Conservation (phyloP, 2,329 filamentous ascomycete genomes). For the Aspergillus pseudotamarii region DNA sequence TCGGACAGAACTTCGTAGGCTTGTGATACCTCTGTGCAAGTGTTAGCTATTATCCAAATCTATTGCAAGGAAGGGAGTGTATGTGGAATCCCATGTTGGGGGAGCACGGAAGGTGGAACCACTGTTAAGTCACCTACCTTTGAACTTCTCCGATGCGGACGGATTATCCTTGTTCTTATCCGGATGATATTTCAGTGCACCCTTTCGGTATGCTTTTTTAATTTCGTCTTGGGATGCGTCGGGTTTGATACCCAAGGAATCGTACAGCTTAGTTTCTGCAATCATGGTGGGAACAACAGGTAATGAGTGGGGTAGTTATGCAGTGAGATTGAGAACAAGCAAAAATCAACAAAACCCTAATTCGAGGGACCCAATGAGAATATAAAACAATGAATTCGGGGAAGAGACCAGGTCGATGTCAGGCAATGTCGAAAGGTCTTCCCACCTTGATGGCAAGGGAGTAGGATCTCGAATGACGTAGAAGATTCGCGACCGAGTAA, state of each 20-base stretch:
- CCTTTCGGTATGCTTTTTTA: conserved; percentile 86
- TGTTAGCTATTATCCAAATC: neutral
- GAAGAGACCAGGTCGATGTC: conserved; percentile 7
- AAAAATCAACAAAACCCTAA: conserved; percentile 12
- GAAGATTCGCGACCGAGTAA: conserved; percentile 30
- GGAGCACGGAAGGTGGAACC: conserved; percentile 1
- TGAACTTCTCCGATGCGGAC: conserved; percentile 87
- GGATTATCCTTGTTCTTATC: conserved; percentile 98
- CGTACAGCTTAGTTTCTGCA: conserved; percentile 93
- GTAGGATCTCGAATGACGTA: conserved; percentile 37
- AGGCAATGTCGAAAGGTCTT: conserved; percentile 3
- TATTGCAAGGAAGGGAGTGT: neutral
- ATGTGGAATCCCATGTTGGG: neutral
- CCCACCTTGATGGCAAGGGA: conserved; percentile 6
- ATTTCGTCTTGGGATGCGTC: conserved; percentile 88
- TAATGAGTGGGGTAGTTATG: conserved; percentile 5
- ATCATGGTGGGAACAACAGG: conserved; percentile 68
- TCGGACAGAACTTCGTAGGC: conserved; percentile 98
- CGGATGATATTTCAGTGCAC: conserved; percentile 88
- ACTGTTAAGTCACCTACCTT: conserved; percentile 55
- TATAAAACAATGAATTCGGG: conserved; percentile 12
- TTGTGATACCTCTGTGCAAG: conserved; percentile 75
- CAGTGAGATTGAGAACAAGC: conserved; percentile 1
- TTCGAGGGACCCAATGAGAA: conserved; percentile 13
- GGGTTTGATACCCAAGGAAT: conserved; percentile 77